Base-by-base conservation (phyloP, 2,329 filamentous ascomycete species). In the Chaetoscypha palmicola region DNA sequence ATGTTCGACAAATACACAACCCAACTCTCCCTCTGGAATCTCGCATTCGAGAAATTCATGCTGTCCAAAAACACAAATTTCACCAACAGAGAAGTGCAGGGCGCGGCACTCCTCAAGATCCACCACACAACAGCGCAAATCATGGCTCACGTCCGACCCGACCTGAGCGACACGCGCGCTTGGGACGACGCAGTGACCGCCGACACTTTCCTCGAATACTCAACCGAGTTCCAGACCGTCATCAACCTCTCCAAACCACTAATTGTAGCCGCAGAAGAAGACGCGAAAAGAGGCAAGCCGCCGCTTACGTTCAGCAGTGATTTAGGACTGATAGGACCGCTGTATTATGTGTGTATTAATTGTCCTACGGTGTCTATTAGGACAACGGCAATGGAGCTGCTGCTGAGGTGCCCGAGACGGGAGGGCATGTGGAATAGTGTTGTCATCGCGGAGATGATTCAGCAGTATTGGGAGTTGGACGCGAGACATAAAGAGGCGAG, bases 381-480 rank as follows among this genome's bases (percentile, higher is more conserved):
- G 12, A 14, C 32, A 1, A 46, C 52, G 26, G 58, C 57, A 12
- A 30, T 62, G 2, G 50, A 52, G 7, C 43, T 61, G 3, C 39
- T 62, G 3, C 24, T 36, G 7, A 36, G 50, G 5, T 52, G 44
- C 39, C 59, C 54, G 10, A 39, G 58, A 17, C 50, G 52, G 19
- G 59, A 62, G 34, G 59, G 58, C 8, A 61, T 61, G 58, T 62
- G 58, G 58, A 57, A 62, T 38, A 54, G 51, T 34, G 22, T 38
- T 5, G 43, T 45, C 1, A 47, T 47, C 0, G 44, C 46, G 2
- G 43, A 40, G 17, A 45, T 61, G 17, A 42, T 60, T 7, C 38
- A 40, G 28, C 39, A 55, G 11, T 57, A 50, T 33, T 58, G 54
- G 54, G 37, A 40, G 3, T 48, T 59, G 2, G 55, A 60, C 33